phyloP scores from a whole-genome alignment of 352 stramenopile genomes.

The Elongisporangium undulatum region DNA sequence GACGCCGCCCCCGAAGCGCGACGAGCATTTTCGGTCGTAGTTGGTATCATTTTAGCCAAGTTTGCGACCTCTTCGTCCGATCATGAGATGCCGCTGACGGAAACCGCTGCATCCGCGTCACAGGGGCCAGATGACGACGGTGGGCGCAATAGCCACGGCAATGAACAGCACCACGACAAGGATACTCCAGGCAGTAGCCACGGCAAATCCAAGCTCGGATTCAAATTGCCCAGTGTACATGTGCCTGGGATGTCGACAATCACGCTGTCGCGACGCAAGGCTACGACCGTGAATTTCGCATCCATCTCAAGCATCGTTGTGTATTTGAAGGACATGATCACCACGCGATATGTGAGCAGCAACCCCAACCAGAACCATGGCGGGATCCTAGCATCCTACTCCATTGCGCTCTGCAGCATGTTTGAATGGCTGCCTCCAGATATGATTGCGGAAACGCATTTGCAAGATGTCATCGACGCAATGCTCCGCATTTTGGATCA shows the following conservation, averaged over 20 bases:
- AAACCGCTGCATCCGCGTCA: constrained; percentile 7
- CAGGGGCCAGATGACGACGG: background rate
- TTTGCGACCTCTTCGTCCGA: constrained; percentile 45
- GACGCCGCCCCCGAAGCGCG: constrained; percentile 58
- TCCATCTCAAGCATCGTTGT: constrained; percentile 68
- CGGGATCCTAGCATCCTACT: constrained; percentile 64
- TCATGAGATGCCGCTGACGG: constrained; percentile 35
- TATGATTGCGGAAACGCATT: constrained; percentile 49
- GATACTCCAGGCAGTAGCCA: constrained; percentile 7
- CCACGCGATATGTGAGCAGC: constrained; percentile 50
- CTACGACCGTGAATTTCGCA: constrained; percentile 55
- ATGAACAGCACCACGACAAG: constrained; percentile 7
- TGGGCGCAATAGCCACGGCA: constrained; percentile 13
- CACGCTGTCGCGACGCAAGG: constrained; percentile 59
- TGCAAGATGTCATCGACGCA: constrained; percentile 65
- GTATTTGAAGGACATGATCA: constrained; percentile 76
- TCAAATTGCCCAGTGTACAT: constrained; percentile 59
- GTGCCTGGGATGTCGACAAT: constrained; percentile 56
- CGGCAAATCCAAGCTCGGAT: constrained; percentile 55
- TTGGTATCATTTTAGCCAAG: constrained; percentile 76
- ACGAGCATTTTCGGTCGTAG: constrained; percentile 55
- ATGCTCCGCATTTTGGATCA: constrained; percentile 66
- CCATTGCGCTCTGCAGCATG: constrained; percentile 71
- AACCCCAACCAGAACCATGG: constrained; percentile 54
- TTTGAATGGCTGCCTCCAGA: constrained; percentile 68